Conservation (phyloP, 306 rosid species). For the Vigna trinervia region DNA sequence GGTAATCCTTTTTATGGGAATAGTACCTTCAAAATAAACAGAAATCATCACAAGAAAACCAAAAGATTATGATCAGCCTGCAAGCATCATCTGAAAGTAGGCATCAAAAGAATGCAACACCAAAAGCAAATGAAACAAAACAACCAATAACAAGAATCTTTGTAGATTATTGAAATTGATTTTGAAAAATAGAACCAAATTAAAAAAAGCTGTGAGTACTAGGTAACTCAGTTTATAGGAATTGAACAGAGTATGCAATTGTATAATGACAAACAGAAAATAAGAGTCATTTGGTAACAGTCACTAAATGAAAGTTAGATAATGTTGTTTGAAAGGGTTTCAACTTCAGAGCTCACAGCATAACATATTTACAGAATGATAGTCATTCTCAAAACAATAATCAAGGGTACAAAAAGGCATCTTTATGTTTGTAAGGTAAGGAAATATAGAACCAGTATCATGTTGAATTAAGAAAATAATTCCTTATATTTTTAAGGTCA, state of each 20-base stretch:
- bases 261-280: not conserved
- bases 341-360: not conserved
- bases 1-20: slow-evolving; percentile 74
- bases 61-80: slow-evolving; percentile 20
- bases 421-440: not conserved
- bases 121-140: not conserved
- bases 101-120: slow-evolving; percentile 13
- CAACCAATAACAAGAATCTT: slow-evolving; percentile 3
- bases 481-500: not conserved
- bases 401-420: not conserved
- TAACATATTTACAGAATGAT: not conserved
- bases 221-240: not conserved
- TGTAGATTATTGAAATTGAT: not conserved
- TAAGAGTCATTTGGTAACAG: not conserved
- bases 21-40: slow-evolving; percentile 59
- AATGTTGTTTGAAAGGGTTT: not conserved
- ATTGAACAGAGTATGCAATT: not conserved
- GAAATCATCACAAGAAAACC: slow-evolving; percentile 19
- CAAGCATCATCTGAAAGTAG: not conserved
- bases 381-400: slow-evolving; percentile 1
- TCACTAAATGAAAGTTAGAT: not conserved
- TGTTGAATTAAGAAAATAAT: not conserved
- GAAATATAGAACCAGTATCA: not conserved
- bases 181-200: not conserved
- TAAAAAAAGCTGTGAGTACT: slow-evolving; percentile 1